phyloP scores from a whole-genome alignment of 2,329 filamentous ascomycete species.

The Diatrype stigma region DNA sequence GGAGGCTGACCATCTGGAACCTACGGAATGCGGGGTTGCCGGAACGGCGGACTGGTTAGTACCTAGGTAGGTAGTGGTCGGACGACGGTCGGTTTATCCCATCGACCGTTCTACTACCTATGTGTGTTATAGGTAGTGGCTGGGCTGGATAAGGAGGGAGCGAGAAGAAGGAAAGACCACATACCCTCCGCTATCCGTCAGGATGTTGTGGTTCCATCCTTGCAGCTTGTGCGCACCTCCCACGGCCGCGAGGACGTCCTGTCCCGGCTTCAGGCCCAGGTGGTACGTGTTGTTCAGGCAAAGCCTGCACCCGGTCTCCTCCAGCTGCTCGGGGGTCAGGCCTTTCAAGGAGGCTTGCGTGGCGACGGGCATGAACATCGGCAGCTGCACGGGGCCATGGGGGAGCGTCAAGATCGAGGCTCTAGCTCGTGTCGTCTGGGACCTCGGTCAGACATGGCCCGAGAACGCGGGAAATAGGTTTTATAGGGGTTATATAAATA shows the following conservation, averaged over 20 bases:
- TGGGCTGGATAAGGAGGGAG: neutral
- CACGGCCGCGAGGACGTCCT: constrained; percentile 78
- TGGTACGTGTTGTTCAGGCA: constrained; percentile 99
- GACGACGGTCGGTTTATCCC: too few relatives aligned
- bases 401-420: constrained; percentile 84
- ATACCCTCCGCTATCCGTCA: constrained; percentile 75
- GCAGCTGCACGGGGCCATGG: constrained; percentile 85
- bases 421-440: constrained; percentile 86
- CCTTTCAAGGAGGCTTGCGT: constrained; percentile 96
- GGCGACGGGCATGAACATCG: constrained; percentile 97
- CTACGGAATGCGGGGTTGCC: too few relatives aligned
- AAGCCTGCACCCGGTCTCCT: constrained; percentile 80
- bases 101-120: too few relatives aligned
- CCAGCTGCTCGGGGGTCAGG: constrained; percentile 85
- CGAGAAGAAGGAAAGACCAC: constrained; percentile 21
- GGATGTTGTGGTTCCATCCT: constrained; percentile 90
- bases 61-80: too few relatives aligned
- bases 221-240: constrained; percentile 94
- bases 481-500: neutral
- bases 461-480: neutral
- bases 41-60: neutral
- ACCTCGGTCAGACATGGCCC: constrained; percentile 6
- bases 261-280: constrained; percentile 88
- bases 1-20: constrained; percentile 97
- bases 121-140: too few relatives aligned